Conservation (phyloP, 2,329 filamentous ascomycete genomes). For the Alternaria brassicae region DNA sequence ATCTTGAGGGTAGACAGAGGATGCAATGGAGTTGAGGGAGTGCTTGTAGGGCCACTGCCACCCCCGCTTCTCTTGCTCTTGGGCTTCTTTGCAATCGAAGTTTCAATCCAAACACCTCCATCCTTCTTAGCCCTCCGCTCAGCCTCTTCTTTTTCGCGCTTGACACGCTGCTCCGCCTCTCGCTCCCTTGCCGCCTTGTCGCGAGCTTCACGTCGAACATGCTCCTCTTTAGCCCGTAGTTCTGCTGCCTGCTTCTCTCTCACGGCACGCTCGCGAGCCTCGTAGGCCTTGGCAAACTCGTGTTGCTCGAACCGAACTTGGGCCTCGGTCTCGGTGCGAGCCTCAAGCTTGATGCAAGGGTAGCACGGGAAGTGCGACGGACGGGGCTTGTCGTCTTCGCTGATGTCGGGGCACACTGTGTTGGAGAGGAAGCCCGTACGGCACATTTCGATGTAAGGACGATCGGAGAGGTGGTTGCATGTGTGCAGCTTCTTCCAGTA, state of each 20-base stretch:
- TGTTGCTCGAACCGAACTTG: constrained; percentile 7
- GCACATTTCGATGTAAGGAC: constrained; percentile 36
- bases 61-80: constrained; percentile 19
- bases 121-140: constrained; percentile 25
- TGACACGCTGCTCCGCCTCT: constrained; percentile 21
- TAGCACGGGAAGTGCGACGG: constrained; percentile 35
- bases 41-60: background rate
- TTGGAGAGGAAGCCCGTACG: constrained; percentile 28
- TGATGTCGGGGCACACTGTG: constrained; percentile 27
- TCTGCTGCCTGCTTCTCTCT: constrained; percentile 20
- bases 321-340: constrained; percentile 18
- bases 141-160: constrained; percentile 23
- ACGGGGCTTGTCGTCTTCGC: constrained; percentile 16
- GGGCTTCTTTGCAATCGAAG: constrained; percentile 21
- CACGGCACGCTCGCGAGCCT: constrained; percentile 16
- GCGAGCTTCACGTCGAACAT: constrained; percentile 29
- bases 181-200: constrained; percentile 32
- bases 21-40: background rate
- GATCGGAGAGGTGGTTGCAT: constrained; percentile 27
- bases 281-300: constrained; percentile 13
- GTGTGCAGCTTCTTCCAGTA: constrained; percentile 38
- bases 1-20: constrained; percentile 15
- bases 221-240: constrained; percentile 26
- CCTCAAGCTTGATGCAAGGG: constrained; percentile 28
- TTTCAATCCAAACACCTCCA: constrained; percentile 33